Evolutionary conservation across 768 basidiomycete species (phyloP), one percentile per base, ranked within the genome.

Genomic region (Pisolithus sp.): DNA sequence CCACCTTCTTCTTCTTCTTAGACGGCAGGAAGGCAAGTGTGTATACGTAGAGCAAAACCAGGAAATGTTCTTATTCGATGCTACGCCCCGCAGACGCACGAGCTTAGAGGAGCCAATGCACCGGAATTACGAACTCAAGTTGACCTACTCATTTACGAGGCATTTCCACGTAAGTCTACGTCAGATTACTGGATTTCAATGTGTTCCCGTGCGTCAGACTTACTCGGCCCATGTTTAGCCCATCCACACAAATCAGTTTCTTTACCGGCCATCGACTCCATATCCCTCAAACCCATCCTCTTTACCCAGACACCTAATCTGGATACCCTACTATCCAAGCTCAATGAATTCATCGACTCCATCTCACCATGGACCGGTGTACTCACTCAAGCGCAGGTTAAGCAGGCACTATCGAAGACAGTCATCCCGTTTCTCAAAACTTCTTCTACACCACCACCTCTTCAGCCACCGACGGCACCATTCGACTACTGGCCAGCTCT

Each of bases 1-100:
- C 93, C 5, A 93, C 91, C 1, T 95, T 97, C 61, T 71, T 88
- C 38, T 93, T 96, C 70, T 97, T 92, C 71, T 66, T 84, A 54
- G 76, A 88, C 53, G 89, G 85, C 1, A 73, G 77, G 47, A 83
- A 87, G 81, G 87, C 86, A 49, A 55, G 55, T n/a, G 2, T 20
- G 18, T 39, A 42, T 69, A 53, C 2, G 13, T 30, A 38, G 15
- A 28, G n/a, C 48, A 23, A 6, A 43, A 45, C 12, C 1, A 9
- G 17, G 28, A 23, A 34, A 21, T 12, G 50, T 53, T 45, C 34
- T 34, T 40, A 23, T 37, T n/a, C 41, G 21, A 40, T 26, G 13
- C 41, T 10, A 20, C 45, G 12, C 20, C 18, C n/a, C 21, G 13
- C 57, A 91, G 87, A 70, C 77, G 5, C 71, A 82, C 30, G 88